Percentiles rank a stretch among this genome's conserved stretches.
phyloP scores from a whole-genome alignment of 495 filamentous ascomycete species.

The Penicillium alfredii region DNA sequence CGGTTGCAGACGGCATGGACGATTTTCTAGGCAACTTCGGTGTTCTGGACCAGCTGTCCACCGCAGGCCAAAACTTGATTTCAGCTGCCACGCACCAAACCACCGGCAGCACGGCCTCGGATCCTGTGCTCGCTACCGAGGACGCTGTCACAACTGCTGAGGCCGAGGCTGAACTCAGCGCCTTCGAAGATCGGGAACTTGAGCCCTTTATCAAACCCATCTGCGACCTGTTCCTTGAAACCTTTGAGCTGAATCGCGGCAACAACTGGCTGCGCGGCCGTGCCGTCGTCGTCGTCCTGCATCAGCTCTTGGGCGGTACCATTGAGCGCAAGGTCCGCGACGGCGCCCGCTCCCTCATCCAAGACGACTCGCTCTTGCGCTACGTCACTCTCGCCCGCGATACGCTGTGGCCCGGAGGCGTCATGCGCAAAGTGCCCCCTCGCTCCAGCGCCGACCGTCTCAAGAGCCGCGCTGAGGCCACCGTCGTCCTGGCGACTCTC shows the following conservation, averaged over 20 bases:
- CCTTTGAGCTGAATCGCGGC: slow-evolving; percentile 88
- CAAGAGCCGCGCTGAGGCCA: slow-evolving; percentile 65
- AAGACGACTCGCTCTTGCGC: slow-evolving; percentile 71
- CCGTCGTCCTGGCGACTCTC: slow-evolving; percentile 72
- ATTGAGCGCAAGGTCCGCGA: slow-evolving; percentile 94
- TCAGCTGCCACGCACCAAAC: slow-evolving; percentile 79
- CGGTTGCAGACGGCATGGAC: slow-evolving; percentile 96
- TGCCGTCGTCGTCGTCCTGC: slow-evolving; percentile 79
- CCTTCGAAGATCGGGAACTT: slow-evolving; percentile 82
- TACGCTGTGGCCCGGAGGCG: slow-evolving; percentile 74
- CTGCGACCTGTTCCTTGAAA: slow-evolving; percentile 93
- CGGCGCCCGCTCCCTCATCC: slow-evolving; percentile 57
- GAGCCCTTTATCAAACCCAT: slow-evolving; percentile 98
- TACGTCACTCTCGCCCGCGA: slow-evolving; percentile 67
- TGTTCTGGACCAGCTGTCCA: slow-evolving; percentile 87
- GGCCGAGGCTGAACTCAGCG: slow-evolving; percentile 89
- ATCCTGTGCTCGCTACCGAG: slow-evolving; percentile 42
- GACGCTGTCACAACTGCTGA: slow-evolving; percentile 70
- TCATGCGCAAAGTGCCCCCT: slow-evolving; percentile 37
- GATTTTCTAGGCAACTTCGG: slow-evolving; percentile 94
- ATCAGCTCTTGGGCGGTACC: slow-evolving; percentile 69
- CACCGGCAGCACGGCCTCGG: slow-evolving; percentile 33
- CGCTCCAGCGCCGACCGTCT: slow-evolving; percentile 61
- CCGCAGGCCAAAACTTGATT: slow-evolving; percentile 88
- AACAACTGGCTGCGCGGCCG: slow-evolving; percentile 93